Evolutionary conservation across 2,329 filamentous ascomycete species (phyloP).

Genomic region (Neopestalotiopsis sp.): DNA sequence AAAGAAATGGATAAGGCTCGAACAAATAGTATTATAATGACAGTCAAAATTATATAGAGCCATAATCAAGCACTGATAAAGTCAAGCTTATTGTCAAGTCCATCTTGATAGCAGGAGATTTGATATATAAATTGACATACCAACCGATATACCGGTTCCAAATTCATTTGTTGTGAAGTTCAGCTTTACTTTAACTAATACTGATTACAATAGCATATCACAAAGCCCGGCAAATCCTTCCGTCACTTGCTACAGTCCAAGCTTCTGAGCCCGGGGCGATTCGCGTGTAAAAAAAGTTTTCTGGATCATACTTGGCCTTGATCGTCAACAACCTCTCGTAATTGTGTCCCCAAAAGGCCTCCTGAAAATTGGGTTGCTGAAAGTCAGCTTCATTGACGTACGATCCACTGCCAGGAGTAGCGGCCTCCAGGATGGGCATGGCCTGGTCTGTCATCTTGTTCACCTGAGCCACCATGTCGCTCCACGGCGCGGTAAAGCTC

Average conservation of each 20-base stretch:
- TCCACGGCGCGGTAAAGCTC: conserved; percentile 23
- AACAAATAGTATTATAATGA: no score
- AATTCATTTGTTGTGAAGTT: no score
- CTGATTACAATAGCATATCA: not conserved
- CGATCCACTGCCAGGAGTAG: conserved; percentile 14
- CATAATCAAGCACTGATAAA: no score
- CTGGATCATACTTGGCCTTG: conserved; percentile 26
- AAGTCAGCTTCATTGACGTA: conserved; percentile 49
- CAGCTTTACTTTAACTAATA: no score
- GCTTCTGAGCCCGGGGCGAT: not conserved
- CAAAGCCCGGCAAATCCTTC: not conserved
- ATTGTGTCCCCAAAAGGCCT: conserved; percentile 41
- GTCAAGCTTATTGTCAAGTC: no score
- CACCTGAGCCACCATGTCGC: conserved; percentile 30
- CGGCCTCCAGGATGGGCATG: conserved; percentile 30
- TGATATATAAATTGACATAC: no score
- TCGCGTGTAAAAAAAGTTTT: not conserved
- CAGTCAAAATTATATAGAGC: no score
- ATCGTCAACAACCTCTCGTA: conserved; percentile 39
- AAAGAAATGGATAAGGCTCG: no score
- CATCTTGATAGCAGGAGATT: no score
- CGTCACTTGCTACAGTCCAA: not conserved
- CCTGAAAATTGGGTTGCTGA: conserved; percentile 36
- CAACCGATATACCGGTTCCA: no score
- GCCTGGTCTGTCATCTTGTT: conserved; percentile 34